phyloP scores from a whole-genome alignment of 345 rosid genomes.

The Brassica rapa region DNA sequence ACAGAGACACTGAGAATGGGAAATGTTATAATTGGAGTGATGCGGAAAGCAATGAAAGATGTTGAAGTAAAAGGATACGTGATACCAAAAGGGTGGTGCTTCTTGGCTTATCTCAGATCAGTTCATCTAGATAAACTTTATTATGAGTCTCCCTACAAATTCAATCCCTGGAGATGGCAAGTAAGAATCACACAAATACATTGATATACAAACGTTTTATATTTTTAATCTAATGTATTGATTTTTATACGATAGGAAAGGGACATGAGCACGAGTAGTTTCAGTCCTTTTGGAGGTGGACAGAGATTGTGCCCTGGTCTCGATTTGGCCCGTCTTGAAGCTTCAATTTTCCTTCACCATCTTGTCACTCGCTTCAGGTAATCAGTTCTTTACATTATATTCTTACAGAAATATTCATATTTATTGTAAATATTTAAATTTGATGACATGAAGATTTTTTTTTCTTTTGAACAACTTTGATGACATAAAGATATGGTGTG shows the following conservation, averaged over 20 bases:
- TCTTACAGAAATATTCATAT: not conserved
- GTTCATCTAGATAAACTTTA: conserved; percentile 87
- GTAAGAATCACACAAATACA: conserved; percentile 46
- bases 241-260: conserved; percentile 49
- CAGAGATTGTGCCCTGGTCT: conserved; percentile 94
- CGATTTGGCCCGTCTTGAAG: conserved; percentile 92
- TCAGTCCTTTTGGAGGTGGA: conserved; percentile 98
- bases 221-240: not conserved
- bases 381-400: not conserved
- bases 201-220: not conserved
- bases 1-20: conserved; percentile 92
- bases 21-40: conserved; percentile 82
- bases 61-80: conserved; percentile 75
- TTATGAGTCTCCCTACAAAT: conserved; percentile 78
- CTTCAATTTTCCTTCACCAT: conserved; percentile 84
- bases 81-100: conserved; percentile 96
- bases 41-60: conserved; percentile 87
- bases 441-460: not conserved
- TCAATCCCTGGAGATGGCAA: conserved; percentile 98
- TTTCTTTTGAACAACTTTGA: no score
- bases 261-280: conserved; percentile 52
- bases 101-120: conserved; percentile 80
- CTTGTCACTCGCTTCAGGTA: conserved; percentile 90
- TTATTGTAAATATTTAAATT: not conserved
- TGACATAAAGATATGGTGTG: not conserved